phyloP scores from a whole-genome alignment of 148 eudicot species.

The Dysphania ambrosioides region DNA sequence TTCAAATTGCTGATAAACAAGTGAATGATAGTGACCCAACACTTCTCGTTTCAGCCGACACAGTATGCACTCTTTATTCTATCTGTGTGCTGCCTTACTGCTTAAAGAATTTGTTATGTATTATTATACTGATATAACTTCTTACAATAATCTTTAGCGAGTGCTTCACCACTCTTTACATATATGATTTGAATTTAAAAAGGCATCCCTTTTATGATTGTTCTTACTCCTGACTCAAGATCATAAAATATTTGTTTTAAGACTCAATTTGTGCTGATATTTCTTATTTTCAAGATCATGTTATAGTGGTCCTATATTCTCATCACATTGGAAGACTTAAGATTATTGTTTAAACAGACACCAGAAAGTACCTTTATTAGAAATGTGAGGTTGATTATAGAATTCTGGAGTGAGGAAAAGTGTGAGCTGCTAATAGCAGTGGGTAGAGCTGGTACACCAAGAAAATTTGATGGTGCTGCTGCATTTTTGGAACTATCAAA shows the following conservation, averaged over 20 bases:
- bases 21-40: slow-evolving; percentile 63
- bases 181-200: not conserved
- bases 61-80: slow-evolving; percentile 44
- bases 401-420: not conserved
- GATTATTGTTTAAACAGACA: not conserved
- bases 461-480: not conserved
- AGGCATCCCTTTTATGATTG: not conserved
- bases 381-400: not conserved
- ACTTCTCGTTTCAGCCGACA: slow-evolving; percentile 68
- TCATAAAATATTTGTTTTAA: not conserved
- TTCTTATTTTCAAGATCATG: not conserved
- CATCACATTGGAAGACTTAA: not conserved
- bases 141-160: not conserved
- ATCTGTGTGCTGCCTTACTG: not conserved
- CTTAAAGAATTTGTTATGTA: not conserved
- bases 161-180: not conserved
- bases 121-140: not conserved
- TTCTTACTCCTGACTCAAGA: not conserved
- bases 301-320: not conserved
- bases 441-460: not conserved
- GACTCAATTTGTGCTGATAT: not conserved
- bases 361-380: not conserved
- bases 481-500: not conserved
- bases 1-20: slow-evolving; percentile 44
- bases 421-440: slow-evolving; percentile 6